A percentile compares a stretch with the other conserved stretches of the same genome.
These are phyloP conservation scores for Aphanomyces euteiches DNA, from an alignment of 352 stramenopile species.

Conservation along the genomic window DNA sequence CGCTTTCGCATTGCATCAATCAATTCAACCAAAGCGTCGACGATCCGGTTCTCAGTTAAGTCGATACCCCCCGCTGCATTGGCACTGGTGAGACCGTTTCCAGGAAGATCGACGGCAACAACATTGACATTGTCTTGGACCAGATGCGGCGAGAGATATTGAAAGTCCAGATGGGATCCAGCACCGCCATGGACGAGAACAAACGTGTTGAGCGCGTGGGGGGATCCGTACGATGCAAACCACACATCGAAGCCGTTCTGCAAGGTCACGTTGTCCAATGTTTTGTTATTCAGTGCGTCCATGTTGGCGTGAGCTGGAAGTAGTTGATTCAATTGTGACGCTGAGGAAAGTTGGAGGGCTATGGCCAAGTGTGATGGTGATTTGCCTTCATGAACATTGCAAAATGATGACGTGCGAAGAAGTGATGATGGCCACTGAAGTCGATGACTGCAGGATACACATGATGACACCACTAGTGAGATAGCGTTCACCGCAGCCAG, in stretches of 20 bases:
- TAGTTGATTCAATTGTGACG: too few species aligned
- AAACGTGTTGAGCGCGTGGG: conserved; percentile 8
- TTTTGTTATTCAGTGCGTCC: too few species aligned
- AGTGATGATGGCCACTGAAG: too few species aligned
- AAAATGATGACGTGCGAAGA: too few species aligned
- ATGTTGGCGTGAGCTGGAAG: too few species aligned
- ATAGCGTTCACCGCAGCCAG: too few species aligned
- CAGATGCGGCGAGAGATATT: conserved; percentile 56
- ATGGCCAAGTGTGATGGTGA: too few species aligned
- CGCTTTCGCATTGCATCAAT: conserved; percentile 34
- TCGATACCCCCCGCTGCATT: conserved; percentile 44
- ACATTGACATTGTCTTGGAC: conserved; percentile 40
- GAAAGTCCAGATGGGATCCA: conserved; percentile 41
- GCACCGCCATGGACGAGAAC: conserved; percentile 6
- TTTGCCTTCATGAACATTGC: too few species aligned
- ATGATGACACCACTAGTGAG: too few species aligned
- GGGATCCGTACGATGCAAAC: not conserved
- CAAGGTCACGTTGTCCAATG: not conserved
- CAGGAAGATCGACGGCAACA: conserved; percentile 57
- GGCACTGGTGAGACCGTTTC: conserved; percentile 45
- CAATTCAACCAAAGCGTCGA: conserved; percentile 39
- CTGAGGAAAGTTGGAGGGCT: too few species aligned
- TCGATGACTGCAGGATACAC: too few species aligned
- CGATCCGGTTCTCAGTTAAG: conserved; percentile 38
- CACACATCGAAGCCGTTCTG: not conserved